Base-by-base conservation (phyloP, 106 monocot genomes). In the Acanthochlamys bracteata region DNA sequence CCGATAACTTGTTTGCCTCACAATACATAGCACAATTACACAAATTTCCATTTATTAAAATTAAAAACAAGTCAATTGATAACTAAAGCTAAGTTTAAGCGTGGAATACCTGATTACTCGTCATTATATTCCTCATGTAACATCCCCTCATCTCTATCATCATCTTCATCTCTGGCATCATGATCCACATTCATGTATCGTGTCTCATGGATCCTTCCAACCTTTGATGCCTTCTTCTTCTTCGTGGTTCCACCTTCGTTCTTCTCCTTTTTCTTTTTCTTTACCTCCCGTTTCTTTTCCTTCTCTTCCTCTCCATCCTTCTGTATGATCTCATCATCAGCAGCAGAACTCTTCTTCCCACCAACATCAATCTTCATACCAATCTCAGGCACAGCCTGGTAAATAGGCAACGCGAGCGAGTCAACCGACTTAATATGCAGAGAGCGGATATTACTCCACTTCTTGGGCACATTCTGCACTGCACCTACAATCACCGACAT, bases 371-470 rank as follows among this genome's bases (percentile, higher is more conserved):
- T 74, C 65, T 73, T 79, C 68, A 79, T 17, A 25, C 73, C 79
- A 10, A 54, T 45, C 54, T 74, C 74, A 17, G 74, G 72, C 57
- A 69, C 8, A 10, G 57, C 71, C 59, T 71, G 67, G 57, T 82
- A 82, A 33, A 82, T 59, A 3, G 82, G 78, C 60, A 82, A 24
- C 0, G 82, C 82, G 52, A 74, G 20, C 43, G 82, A 82, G 1
- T 78, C 66, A 17, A 25, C 58, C 14, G 74, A 52, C 71, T 74
- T 82, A 23, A 82, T 52, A 51, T 82, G 71, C 16, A 82, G 26
- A 11, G 66, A 56, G 63, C 74, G 59, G 20, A 82, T 60, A 70
- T 74, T 74, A 14, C 51, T 46, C 82, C 77, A 82, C 74, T 71
- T 78, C 69, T 63, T 77, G 1, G 77, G 82, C 41, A 82, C 74